Percentiles rank a stretch among this genome's conserved stretches.
phyloP scores from a whole-genome alignment of 2,329 filamentous ascomycete genomes.

The Diplocarpon rosae region DNA sequence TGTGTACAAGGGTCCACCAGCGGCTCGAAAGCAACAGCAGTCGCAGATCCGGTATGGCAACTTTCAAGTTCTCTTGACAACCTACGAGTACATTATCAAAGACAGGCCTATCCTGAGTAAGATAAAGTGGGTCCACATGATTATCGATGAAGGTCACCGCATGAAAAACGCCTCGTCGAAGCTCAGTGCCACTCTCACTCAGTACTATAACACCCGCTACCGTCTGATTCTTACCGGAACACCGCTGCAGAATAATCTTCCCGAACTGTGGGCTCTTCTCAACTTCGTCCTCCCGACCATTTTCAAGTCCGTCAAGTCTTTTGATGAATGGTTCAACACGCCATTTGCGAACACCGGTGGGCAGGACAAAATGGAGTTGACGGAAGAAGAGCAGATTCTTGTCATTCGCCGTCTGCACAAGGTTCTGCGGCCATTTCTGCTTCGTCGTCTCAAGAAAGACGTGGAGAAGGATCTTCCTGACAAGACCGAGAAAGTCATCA shows the following conservation, averaged over 20 bases:
- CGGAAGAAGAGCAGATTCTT: conserved; percentile 98
- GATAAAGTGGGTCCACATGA: conserved; percentile 99
- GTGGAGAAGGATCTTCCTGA: conserved; percentile 98
- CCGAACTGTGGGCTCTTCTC: conserved; percentile 93
- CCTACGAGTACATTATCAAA: conserved; percentile 99
- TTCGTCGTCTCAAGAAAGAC: conserved; percentile 98
- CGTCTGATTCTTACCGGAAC: conserved; percentile 96
- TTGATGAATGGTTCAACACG: conserved; percentile 99
- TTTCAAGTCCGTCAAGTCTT: conserved; percentile 98
- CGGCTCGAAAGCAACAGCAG: conserved; percentile 77
- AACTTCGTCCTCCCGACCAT: conserved; percentile 98
- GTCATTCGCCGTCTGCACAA: conserved; percentile 98
- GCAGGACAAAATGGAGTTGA: conserved; percentile 97
- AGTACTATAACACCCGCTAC: conserved; percentile 91
- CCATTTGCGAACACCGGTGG: conserved; percentile 96
- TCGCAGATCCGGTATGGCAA: conserved; percentile 87
- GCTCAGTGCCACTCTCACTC: conserved; percentile 84
- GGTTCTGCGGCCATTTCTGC: conserved; percentile 90
- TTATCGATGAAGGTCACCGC: conserved; percentile 96
- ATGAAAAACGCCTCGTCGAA: conserved; percentile 99
- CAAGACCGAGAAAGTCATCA: conserved; percentile 98
- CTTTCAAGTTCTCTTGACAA: conserved; percentile 94
- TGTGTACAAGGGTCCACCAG: conserved; percentile 94
- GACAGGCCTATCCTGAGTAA: conserved; percentile 90
- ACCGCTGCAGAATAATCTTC: conserved; percentile 90